Base-by-base conservation (phyloP, 2,329 filamentous ascomycete species). In the Gaeumannomyces sp. region DNA sequence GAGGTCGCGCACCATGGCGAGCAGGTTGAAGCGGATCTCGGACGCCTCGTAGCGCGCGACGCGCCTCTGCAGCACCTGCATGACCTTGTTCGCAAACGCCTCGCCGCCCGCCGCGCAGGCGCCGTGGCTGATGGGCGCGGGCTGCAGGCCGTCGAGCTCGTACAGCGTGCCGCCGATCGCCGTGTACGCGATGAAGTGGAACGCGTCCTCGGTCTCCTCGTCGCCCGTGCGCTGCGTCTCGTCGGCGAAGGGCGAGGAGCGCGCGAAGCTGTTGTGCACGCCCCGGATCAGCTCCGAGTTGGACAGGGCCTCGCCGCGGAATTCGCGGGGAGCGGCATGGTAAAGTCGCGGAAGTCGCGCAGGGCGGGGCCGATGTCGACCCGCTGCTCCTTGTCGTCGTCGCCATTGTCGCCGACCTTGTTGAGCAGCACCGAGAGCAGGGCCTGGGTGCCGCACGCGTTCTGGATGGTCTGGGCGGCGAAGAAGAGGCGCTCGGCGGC, bases 161-260 rank as follows among this genome's bases (percentile, higher is more conserved):
- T 97, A 99, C 64, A 99, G 83, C 5, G 80, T 87, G 69, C 89
- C 89, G 73, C 89, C 85, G 70, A 97, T 83, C 64, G 89, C 85
- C 11, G 92, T 93, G 78, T 99, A 99, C 38, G 93, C 95, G 72
- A 99, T 93, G 77, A 99, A 99, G 80, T 99, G 95, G 79, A 96
- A 99, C 33, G 94, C 91, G 73, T 98, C 95, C 72, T 96, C 93
- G 64, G 91, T 83, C 67, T 88, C 87, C n/a, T 87, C 86, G 64
- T 84, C 85, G 19, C 85, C 85, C 14, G 86, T 81, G 14, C 89
- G 85, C 70, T 89, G 86, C 67, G 92, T 96, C 83, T 99, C 95
- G 76, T 97, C 93, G 64, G 91, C 88, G 74, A 99, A 99, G 3
- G 95, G 95, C 66, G 89, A 96, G 67, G 90, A 90, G 67, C 89